These are phyloP conservation scores for Arthroderma sp. DNA, from an alignment of 2,329 filamentous ascomycete species.

Conservation along the genomic window DNA sequence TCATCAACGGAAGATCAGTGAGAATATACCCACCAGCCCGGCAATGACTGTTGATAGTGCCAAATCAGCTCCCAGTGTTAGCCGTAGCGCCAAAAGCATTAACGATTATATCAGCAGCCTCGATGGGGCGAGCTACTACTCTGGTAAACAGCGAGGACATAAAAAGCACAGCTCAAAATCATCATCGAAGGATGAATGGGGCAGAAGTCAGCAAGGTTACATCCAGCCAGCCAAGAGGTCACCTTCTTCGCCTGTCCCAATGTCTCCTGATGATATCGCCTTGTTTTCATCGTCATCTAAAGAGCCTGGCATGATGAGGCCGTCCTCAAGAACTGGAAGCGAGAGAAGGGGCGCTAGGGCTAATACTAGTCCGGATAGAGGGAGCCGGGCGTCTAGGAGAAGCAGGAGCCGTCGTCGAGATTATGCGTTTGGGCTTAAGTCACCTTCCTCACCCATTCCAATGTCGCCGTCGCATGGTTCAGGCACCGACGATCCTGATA, in stretches of 20 bases:
- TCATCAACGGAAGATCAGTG: constrained; percentile 3
- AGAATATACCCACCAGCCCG: constrained; percentile 14
- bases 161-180: constrained; percentile 43
- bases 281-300: constrained; percentile 24
- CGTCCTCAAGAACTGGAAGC: constrained; percentile 21
- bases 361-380: constrained; percentile 23
- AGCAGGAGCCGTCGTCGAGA: constrained; percentile 52
- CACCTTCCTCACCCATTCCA: constrained; percentile 69
- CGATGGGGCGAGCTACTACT: constrained; percentile 58
- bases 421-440: constrained; percentile 47
- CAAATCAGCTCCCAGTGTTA: constrained; percentile 41
- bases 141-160: constrained; percentile 38
- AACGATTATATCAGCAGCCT: constrained; percentile 80
- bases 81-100: constrained; percentile 51
- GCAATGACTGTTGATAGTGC: constrained; percentile 34
- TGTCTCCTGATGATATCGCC: constrained; percentile 74
- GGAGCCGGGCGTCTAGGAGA: constrained; percentile 23
- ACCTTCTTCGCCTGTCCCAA: constrained; percentile 81
- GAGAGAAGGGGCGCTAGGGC: constrained; percentile 22
- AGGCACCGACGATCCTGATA: constrained; percentile 49
- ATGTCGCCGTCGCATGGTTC: constrained; percentile 45
- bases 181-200: constrained; percentile 44
- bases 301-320: not conserved
- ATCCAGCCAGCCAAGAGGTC: constrained; percentile 71
- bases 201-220: constrained; percentile 48